phyloP scores from a whole-genome alignment of 306 rosid species.

The Prosopis cineraria region DNA sequence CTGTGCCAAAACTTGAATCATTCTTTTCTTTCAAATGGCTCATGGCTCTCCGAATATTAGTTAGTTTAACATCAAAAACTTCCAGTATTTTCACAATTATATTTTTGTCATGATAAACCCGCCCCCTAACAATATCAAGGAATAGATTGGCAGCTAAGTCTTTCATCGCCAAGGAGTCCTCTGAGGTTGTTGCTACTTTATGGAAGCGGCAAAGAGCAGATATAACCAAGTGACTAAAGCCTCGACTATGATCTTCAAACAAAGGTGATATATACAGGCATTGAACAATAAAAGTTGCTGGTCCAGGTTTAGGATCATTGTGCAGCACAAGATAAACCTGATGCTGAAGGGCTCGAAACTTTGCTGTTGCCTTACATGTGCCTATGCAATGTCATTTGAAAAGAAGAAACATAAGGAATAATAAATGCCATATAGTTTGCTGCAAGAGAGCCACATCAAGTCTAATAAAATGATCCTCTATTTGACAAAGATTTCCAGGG shows the following conservation, averaged over 20 bases:
- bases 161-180: conserved; percentile 55
- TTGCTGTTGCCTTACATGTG: conserved; percentile 80
- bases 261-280: conserved; percentile 79
- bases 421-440: conserved; percentile 5
- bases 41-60: conserved; percentile 65
- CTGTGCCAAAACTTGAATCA: conserved; percentile 47
- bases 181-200: conserved; percentile 45
- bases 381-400: conserved; percentile 56
- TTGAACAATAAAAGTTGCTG: conserved; percentile 74
- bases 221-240: conserved; percentile 85
- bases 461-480: conserved; percentile 20
- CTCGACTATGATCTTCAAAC: conserved; percentile 65
- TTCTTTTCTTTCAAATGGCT: conserved; percentile 46
- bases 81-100: conserved; percentile 74
- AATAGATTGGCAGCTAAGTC: conserved; percentile 71
- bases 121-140: conserved; percentile 69
- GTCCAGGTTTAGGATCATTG: conserved; percentile 86
- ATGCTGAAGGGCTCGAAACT: conserved; percentile 89
- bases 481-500: background rate
- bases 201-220: conserved; percentile 72
- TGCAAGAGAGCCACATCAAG: conserved; percentile 26
- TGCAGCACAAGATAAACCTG: conserved; percentile 75
- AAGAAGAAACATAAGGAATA: conserved; percentile 26
- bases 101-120: conserved; percentile 67
- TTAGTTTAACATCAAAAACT: conserved; percentile 64